These are phyloP conservation scores for Penicillium sp. DNA, from an alignment of 2,329 filamentous ascomycete species.

Conservation along the genomic window DNA sequence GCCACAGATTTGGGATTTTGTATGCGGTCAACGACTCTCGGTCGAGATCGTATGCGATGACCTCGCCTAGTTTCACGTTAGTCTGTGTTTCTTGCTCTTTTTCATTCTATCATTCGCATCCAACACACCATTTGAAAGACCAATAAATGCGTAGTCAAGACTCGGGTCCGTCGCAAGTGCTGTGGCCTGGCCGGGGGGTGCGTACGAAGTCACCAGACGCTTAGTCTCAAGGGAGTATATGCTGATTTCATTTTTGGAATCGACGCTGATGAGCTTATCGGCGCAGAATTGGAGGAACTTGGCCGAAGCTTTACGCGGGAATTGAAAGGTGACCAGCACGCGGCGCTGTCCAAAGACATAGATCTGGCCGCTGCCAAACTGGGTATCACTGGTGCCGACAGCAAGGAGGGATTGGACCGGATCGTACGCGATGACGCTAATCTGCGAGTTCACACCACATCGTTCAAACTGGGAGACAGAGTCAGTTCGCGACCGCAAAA, in stretches of 20 bases:
- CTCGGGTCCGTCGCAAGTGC: conserved; percentile 81
- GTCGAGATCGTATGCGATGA: conserved; percentile 92
- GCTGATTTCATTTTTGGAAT: conserved; percentile 81
- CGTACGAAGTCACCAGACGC: conserved; percentile 68
- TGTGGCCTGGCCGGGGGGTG: conserved; percentile 76
- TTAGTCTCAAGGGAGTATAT: conserved; percentile 80
- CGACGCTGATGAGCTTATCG: conserved; percentile 82
- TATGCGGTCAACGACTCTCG: conserved; percentile 76
- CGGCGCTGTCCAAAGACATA: conserved; percentile 85
- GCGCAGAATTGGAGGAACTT: conserved; percentile 80
- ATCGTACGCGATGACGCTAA: conserved; percentile 84
- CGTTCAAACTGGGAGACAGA: conserved; percentile 59
- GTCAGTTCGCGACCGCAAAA: conserved; percentile 16
- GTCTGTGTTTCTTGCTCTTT: not conserved
- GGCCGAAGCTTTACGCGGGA: conserved; percentile 74
- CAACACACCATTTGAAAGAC: conserved; percentile 68
- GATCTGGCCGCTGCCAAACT: conserved; percentile 83
- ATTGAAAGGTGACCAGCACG: conserved; percentile 74
- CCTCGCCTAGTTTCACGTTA: conserved; percentile 60
- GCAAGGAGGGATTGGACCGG: conserved; percentile 92
- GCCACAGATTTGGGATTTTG: conserved; percentile 86
- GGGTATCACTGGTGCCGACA: conserved; percentile 84
- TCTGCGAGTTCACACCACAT: conserved; percentile 78
- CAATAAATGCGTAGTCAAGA: conserved; percentile 90
- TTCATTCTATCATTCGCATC: not conserved